phyloP scores from a whole-genome alignment of 2,329 filamentous ascomycete species.

The Paraphaeosphaeria sporulosa region DNA sequence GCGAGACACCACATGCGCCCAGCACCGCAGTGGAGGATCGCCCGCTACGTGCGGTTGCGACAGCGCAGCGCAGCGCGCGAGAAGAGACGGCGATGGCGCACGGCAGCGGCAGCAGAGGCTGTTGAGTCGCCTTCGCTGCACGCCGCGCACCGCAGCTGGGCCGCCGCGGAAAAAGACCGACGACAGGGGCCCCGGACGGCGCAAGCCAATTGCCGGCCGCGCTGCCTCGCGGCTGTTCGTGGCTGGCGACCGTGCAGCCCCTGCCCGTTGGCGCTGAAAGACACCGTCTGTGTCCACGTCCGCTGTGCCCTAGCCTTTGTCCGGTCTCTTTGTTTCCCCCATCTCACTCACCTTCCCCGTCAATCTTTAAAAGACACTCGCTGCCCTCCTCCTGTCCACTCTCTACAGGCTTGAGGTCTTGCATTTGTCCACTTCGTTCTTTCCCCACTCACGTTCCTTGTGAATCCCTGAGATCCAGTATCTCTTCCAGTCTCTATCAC shows the following conservation, averaged over 20 bases:
- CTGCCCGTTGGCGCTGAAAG: slow-evolving; percentile 13
- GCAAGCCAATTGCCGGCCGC: slow-evolving; percentile 1
- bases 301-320: slow-evolving; percentile 13
- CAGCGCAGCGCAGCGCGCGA: background rate
- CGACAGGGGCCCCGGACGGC: background rate
- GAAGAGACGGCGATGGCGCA: background rate
- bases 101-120: background rate
- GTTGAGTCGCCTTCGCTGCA: background rate
- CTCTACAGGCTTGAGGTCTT: slow-evolving; percentile 52
- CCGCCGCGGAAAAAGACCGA: background rate
- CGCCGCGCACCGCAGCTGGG: background rate
- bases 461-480: slow-evolving; percentile 39
- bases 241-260: slow-evolving; percentile 4
- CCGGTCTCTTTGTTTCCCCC: background rate
- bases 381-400: slow-evolving; percentile 42
- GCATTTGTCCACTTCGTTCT: slow-evolving; percentile 40
- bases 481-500: slow-evolving; percentile 43
- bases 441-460: slow-evolving; percentile 27
- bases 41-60: background rate
- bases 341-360: slow-evolving; percentile 18
- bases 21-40: background rate
- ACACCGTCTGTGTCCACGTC: slow-evolving; percentile 22
- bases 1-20: background rate
- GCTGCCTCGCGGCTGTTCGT: slow-evolving; percentile 7
- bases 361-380: slow-evolving; percentile 34